phyloP scores from a whole-genome alignment of 371 early-diverging fungal species.

The Dinochytrium kinnereticum region DNA sequence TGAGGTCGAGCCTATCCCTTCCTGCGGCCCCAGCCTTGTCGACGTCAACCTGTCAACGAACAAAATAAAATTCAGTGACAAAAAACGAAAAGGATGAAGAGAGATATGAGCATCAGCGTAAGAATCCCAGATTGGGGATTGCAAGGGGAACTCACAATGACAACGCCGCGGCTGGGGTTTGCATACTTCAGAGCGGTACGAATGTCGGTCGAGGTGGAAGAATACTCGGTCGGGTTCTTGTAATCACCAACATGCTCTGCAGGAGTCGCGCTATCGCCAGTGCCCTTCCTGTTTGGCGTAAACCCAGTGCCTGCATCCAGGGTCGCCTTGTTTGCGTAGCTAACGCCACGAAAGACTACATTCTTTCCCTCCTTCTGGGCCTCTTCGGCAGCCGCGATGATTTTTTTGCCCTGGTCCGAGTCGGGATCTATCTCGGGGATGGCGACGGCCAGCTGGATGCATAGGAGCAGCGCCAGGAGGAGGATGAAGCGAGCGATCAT shows the following conservation, averaged over 20 bases:
- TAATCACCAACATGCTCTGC: not conserved
- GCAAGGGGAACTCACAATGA: not conserved
- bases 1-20: not conserved
- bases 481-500: no score
- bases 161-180: not conserved
- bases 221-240: not conserved
- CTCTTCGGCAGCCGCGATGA: not conserved
- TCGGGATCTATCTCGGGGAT: no score
- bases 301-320: not conserved
- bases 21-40: not conserved
- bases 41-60: not conserved
- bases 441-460: no score
- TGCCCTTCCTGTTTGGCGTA: not conserved
- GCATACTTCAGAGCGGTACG: not conserved
- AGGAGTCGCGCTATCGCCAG: not conserved
- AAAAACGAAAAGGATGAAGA: not conserved
- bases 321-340: not conserved
- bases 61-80: not conserved
- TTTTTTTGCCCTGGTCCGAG: not conserved
- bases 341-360: not conserved
- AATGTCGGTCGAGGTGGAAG: not conserved
- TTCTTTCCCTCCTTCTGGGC: not conserved
- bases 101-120: not conserved
- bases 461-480: no score
- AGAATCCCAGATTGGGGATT: no score